Evolutionary conservation across 139 green algal species (phyloP), one percentile per base, ranked within the genome.

Genomic region (Chlorella sp.): DNA sequence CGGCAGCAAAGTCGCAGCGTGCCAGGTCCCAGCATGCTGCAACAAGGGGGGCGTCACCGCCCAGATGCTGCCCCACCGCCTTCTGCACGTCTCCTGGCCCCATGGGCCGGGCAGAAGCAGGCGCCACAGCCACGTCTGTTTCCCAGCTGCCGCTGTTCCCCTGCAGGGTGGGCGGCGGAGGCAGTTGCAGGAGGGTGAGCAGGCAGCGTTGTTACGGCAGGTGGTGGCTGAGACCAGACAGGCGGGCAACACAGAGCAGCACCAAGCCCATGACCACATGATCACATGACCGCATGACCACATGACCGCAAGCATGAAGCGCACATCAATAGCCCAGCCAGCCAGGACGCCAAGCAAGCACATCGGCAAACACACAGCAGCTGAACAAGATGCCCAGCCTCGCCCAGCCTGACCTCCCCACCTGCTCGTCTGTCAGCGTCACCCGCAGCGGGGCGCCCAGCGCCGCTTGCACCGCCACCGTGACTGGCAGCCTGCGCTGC

Each of bases 11-110:
- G 15, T 92, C 83, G 37, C 96, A 93, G 0, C 85, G 89, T 1
- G 83, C 86, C 1, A 90, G 36, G 83, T 97, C 93, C 37, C 96
- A 73, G 18, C 15, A 48, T 9, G 79, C 60, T 9, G 91, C 80
- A 3, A 79, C 48, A 83, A 95, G 85, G 3, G 91, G 85, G 4
- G 92, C 94, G 34, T 95, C 94, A 12, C 91, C 91, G 3, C 95
- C 95, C 60, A 98, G 88, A 71, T 93, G 81, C 87, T 93, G 79
- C 30, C 95, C 95, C 68, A 98, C 79, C 19, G 91, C 94, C 34
- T 89, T 90, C 21, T 75, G 61, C 42, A 98, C 76, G 16, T 95
- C 91, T 5, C 64, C 91, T 39, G 71, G 73, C 0, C 42, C 85
- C 85, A 98, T 69, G 0, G 91, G 81, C 60, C 90, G 80, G 26